These are phyloP conservation scores for Chimonanthus salicifolius DNA, from an alignment of 164 flowering plant species.

Conservation along the genomic window DNA sequence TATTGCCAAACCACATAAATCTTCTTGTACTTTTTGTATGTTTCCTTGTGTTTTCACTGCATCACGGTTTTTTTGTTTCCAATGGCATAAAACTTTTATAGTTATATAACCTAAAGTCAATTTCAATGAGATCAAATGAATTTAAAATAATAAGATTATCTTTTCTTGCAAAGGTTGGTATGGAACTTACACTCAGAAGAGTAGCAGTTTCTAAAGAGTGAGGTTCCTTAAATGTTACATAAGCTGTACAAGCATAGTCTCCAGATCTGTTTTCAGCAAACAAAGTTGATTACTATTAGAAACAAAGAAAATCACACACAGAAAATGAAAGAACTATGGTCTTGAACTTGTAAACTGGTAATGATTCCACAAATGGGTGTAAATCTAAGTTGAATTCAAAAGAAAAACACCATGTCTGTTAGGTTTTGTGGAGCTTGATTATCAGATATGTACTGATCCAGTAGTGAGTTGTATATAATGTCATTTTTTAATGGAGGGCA, in stretches of 20 bases:
- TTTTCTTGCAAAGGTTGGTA: background rate
- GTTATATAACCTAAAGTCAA: background rate
- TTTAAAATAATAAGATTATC: too few species aligned
- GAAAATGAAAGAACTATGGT: background rate
- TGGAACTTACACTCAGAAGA: constrained; percentile 69
- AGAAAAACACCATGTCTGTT: background rate
- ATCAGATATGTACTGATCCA: too few species aligned
- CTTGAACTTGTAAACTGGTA: background rate
- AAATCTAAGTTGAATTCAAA: too few species aligned
- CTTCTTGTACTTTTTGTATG: too few species aligned
- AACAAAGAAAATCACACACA: background rate
- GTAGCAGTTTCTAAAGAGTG: constrained; percentile 78
- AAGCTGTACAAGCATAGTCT: constrained; percentile 61
- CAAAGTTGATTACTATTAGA: background rate
- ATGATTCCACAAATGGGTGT: background rate
- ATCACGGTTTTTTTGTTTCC: background rate
- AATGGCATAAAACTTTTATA: background rate
- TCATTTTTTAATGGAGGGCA: too few species aligned
- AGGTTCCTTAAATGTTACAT: constrained; percentile 68
- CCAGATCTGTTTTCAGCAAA: constrained; percentile 46
- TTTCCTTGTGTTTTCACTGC: background rate
- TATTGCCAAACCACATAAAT: too few species aligned
- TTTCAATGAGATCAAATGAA: background rate
- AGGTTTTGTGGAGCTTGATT: too few species aligned
- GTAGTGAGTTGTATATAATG: too few species aligned